Percentiles rank a stretch among this genome's conserved stretches.
phyloP scores from a whole-genome alignment of 2,329 filamentous ascomycete species.

The Fusarium sp. region DNA sequence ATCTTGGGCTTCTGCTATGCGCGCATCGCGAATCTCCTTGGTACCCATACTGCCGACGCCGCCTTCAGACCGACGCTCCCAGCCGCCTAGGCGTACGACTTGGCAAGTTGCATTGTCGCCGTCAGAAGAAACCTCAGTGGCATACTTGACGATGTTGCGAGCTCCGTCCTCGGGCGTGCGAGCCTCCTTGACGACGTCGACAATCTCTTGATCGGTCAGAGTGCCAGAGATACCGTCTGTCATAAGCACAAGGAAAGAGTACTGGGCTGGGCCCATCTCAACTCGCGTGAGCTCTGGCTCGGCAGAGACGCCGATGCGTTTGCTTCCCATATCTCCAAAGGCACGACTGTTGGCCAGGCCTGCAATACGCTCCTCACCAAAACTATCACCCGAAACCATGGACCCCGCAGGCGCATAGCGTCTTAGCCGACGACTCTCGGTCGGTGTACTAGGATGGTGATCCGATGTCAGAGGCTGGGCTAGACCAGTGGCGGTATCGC shows the following conservation, averaged over 20 bases:
- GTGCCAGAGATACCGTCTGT: constrained; percentile 91
- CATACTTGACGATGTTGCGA: constrained; percentile 83
- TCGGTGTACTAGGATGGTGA: constrained; percentile 90
- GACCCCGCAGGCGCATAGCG: constrained; percentile 81
- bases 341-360: constrained; percentile 94
- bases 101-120: constrained; percentile 79
- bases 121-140: constrained; percentile 81
- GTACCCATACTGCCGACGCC: constrained; percentile 91
- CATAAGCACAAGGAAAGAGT: constrained; percentile 88
- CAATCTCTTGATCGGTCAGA: constrained; percentile 92
- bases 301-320: constrained; percentile 92
- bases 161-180: constrained; percentile 90
- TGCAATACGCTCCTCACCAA: constrained; percentile 95
- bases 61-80: constrained; percentile 82
- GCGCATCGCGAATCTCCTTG: constrained; percentile 89
- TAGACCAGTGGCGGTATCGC: constrained; percentile 84
- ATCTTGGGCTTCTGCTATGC: constrained; percentile 83
- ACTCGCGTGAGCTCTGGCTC: constrained; percentile 89
- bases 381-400: constrained; percentile 90
- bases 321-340: constrained; percentile 92
- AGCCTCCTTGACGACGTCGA: constrained; percentile 95
- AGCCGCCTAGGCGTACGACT: constrained; percentile 75
- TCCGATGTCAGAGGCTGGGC: constrained; percentile 88
- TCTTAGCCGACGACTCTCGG: constrained; percentile 84
- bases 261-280: constrained; percentile 86